Conservation (phyloP, 2,329 filamentous ascomycete species). For the Akanthomyces lecanii region DNA sequence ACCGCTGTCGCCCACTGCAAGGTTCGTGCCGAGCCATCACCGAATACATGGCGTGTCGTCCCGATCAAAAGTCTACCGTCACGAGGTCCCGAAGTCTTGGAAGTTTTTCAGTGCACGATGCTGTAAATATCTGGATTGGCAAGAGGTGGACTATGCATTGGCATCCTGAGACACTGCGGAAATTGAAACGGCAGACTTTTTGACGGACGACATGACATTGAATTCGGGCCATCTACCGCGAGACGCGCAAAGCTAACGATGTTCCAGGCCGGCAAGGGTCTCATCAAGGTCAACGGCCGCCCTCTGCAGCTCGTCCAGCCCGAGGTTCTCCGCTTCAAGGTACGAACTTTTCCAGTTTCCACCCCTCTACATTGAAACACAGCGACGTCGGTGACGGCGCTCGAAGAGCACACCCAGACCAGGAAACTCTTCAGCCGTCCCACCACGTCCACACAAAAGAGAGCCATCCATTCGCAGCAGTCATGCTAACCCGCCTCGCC, state of each 20-base stretch:
- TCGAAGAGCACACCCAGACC: background rate
- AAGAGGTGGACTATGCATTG: background rate
- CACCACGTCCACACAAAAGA: constrained; percentile 7
- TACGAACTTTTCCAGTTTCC: constrained; percentile 35
- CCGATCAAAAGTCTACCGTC: constrained; percentile 4
- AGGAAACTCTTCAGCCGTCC: background rate
- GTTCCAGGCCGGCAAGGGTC: constrained; percentile 53
- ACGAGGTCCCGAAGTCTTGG: background rate
- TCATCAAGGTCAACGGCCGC: constrained; percentile 98
- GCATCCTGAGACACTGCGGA: background rate
- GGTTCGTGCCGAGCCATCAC: constrained; percentile 46
- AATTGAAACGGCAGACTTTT: background rate
- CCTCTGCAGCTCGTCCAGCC: constrained; percentile 92
- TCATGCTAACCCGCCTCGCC: constrained; percentile 22
- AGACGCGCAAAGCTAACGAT: constrained; percentile 27
- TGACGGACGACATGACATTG: constrained; percentile 1
- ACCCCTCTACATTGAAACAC: constrained; percentile 16
- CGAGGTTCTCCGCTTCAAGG: constrained; percentile 97
- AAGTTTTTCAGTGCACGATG: background rate
- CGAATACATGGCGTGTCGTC: constrained; percentile 1
- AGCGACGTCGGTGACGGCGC: background rate
- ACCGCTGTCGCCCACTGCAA: constrained; percentile 91
- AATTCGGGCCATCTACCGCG: background rate
- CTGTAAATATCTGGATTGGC: background rate
- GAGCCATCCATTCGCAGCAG: constrained; percentile 17